Evolutionary conservation across 805 yeast species (phyloP), one percentile per base, ranked within the genome.

Genomic region (Candida pseudoglaebosa): DNA sequence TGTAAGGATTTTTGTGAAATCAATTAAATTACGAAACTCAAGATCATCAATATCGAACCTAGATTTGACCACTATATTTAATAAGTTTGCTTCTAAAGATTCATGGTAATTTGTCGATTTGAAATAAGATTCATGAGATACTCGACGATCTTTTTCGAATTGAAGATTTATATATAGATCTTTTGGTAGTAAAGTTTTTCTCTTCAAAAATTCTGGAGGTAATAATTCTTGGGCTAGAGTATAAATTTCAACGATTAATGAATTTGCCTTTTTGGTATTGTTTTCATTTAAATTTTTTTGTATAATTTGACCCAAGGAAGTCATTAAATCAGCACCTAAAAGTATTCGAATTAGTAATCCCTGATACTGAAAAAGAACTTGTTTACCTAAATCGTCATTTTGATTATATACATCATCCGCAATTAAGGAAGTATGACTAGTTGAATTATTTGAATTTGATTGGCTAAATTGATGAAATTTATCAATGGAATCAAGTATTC

Each of bases 1-100:
- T 4, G 82, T 73, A 28, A 88, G 59, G 1, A 93, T 89, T 46
- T 73, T 80, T 0, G 95, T 79, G 34, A 81, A 82, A 20, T 66
- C 62, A 5, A 93, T 69, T 62, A 85, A 65, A 38, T 73, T 70
- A 47, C 82, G 80, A 52, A 90, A 76, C 39, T 80, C 82, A 0
- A 65, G 45, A 36, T 87, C 96, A 49, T 84, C 93, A 24, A 59
- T 45, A 28, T 61, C 50, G 28, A 52, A 48, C 19, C 52, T 52
- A 36, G 47, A 57, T 34, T 44, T 31, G n/a, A 53, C 43, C 12
- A 45, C 49, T 30, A 61, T 42, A 15, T 50, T 48, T 17, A 47
- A 49, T 14, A 64, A 38, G 7, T 48, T 46, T 5, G 46, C 29
- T 22, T 53, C 43, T n/a, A 67, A 47, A n/a, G 32, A 28, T 10